Evolutionary conservation across 2,329 filamentous ascomycete species (phyloP), one percentile per base, ranked within the genome.

Genomic region (Monilinia polystroma): DNA sequence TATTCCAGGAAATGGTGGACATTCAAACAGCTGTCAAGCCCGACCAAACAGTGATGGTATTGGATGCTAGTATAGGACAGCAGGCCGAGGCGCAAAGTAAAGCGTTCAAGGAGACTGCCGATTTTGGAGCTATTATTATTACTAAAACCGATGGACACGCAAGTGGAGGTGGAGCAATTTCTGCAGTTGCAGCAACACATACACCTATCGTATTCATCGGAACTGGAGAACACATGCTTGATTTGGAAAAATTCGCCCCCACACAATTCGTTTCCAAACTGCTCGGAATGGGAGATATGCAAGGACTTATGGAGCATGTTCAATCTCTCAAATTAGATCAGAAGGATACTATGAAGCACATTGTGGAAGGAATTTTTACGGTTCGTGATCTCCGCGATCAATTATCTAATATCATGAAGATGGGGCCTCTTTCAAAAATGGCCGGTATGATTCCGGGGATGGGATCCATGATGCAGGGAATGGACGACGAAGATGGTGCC

Each of bases 301-400:
- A 91, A 35, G 94, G 95, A 0, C 80, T 99, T 43, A 91, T 99
- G 14, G 95, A 99, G 79, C 95, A 99, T 76, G 95, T 99, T 1
- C 95, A 99, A 77, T 92, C 90, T 43, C 85, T 99, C 63, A 97
- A 96, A 77, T 86, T 97, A 60, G 93, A 98, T 78, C 95, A 97
- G 72, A 98, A 99, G 80, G 94, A 98, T 75, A 98, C 95, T 4
- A 97, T 99, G 84, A 99, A 99, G 82, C 94, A 99, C 81, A 96
- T 99, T 72, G 90, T 92, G 8, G 94, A 97, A 75, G 95, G 95
- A 66, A 93, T 97, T 70, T 99, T 98, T 79, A 97, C 95, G 0
- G 86, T 99, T 45, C 90, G 95, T 66, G 95, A 99, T 77, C 84
- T 99, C 72, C 88, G 95, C 26, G 95, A 99, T 77, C 96, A 99